Conservation (phyloP, 441 rosid genomes). For the Adansonia gregorii region DNA sequence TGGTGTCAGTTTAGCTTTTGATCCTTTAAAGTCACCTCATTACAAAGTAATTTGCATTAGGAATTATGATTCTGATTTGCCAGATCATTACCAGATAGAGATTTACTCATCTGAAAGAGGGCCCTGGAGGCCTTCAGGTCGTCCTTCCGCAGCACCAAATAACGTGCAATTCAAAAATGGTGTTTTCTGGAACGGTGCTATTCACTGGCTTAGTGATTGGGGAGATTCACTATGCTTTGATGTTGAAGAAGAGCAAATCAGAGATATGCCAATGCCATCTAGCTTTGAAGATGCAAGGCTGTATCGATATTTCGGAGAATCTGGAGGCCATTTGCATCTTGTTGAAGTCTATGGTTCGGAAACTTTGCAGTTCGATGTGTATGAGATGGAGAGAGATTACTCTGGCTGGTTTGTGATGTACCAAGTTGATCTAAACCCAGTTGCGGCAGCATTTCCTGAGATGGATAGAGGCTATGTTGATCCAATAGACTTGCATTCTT, state of each 20-base stretch:
- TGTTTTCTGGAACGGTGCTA: slow-evolving; percentile 46
- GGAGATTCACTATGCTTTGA: slow-evolving; percentile 39
- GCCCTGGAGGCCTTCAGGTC: slow-evolving; percentile 39
- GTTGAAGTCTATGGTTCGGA: slow-evolving; percentile 35
- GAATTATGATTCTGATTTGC: background rate
- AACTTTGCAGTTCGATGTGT: slow-evolving; percentile 36
- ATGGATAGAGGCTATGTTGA: slow-evolving; percentile 35
- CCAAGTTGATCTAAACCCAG: slow-evolving; percentile 41
- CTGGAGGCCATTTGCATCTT: slow-evolving; percentile 41
- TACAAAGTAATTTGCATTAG: slow-evolving; percentile 44
- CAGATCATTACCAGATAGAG: slow-evolving; percentile 33
- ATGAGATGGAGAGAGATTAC: slow-evolving; percentile 46
- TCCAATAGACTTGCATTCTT: slow-evolving; percentile 26
- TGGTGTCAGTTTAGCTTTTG: slow-evolving; percentile 45
- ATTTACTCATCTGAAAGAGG: slow-evolving; percentile 46
- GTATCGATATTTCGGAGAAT: slow-evolving; percentile 40
- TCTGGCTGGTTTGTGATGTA: slow-evolving; percentile 52
- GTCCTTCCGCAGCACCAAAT: slow-evolving; percentile 20
- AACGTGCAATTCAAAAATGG: slow-evolving; percentile 22
- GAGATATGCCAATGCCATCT: slow-evolving; percentile 40
- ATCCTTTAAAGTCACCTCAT: slow-evolving; percentile 50
- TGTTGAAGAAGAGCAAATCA: slow-evolving; percentile 36
- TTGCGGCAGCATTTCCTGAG: slow-evolving; percentile 45
- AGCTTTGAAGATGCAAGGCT: background rate
- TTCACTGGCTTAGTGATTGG: slow-evolving; percentile 44